Evolutionary conservation across 2,329 filamentous ascomycete genomes (phyloP).

Genomic region (Aspergillus persii): DNA sequence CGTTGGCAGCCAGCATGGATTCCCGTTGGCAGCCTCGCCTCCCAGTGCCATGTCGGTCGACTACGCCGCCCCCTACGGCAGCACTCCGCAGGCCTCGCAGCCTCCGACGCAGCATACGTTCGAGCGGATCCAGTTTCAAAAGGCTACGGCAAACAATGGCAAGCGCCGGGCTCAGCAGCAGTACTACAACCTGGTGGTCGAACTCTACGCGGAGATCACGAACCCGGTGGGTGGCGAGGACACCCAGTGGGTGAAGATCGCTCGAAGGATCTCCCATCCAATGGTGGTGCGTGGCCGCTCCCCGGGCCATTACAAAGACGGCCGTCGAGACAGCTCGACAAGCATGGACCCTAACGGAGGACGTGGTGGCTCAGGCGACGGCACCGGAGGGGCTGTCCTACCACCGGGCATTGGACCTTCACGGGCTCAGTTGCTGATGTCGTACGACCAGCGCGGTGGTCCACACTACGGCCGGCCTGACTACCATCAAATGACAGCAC

Average conservation of each 20-base stretch:
- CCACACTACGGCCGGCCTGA: constrained; percentile 34
- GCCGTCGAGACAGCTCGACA: constrained; percentile 65
- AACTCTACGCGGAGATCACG: constrained; percentile 71
- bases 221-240: constrained; percentile 34
- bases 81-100: constrained; percentile 31
- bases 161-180: constrained; percentile 88
- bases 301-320: constrained; percentile 75
- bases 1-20: constrained; percentile 24
- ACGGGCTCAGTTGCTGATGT: constrained; percentile 34
- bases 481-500: constrained; percentile 35
- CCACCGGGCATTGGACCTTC: constrained; percentile 30
- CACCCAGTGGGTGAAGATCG: constrained; percentile 67
- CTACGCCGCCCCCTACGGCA: constrained; percentile 31
- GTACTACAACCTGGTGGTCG: constrained; percentile 87
- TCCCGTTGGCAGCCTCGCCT: constrained; percentile 22
- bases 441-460: constrained; percentile 34
- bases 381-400: constrained; percentile 27
- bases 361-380: constrained; percentile 46
- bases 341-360: constrained; percentile 68
- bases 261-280: constrained; percentile 69
- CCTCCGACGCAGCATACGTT: constrained; percentile 60
- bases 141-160: constrained; percentile 89
- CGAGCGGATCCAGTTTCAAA: constrained; percentile 92
- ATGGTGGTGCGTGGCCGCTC: constrained; percentile 86
- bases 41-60: constrained; percentile 33